Base-by-base conservation (phyloP, 768 basidiomycete species). In the Trametes elegans region DNA sequence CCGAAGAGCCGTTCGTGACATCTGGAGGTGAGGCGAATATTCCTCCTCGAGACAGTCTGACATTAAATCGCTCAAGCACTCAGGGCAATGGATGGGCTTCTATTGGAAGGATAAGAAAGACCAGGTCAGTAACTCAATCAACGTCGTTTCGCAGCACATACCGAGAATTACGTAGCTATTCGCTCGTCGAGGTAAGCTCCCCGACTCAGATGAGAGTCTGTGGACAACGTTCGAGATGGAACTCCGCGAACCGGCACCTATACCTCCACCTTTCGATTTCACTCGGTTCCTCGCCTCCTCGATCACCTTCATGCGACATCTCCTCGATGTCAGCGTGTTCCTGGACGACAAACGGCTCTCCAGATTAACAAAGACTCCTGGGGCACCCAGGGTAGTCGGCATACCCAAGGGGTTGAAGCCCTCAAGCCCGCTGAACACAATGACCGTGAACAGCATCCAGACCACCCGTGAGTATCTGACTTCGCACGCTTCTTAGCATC, bases 101-200 rank as follows among this genome's bases (percentile, higher is more conserved):
- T 90, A 95, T 68, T 98, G 93, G 93, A 94, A 93, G 67, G 90
- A 90, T 64, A 88, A 88, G 63, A 91, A 89, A 64, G 92, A 94
- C 65, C 92, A 94, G 75, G 86, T 87, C 59, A 31, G 68, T 51
- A 7, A 18, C 19, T 26, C 7, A 29, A 9, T 4, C 1, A n/a
- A 1, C 32, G 23, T 19, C 34, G 7, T 24, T 26, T 7, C n/a
- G 45, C n/a, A 5, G 11, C n/a, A 18, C 27, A 11, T n/a, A 28
- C 45, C 21, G 43, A 45, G 62, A n/a, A 50, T 27, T 42, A 16
- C 9, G 53, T 47, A 93, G 87, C 78, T 98, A 1, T 89, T 87
- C 62, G 94, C 88, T 14, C 84, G 93, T 31, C 82, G 91, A 31
- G 94, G 93, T 7, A 71, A 75, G 38, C 73, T 90, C 32, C 79